Conservation (phyloP, 2,329 filamentous ascomycete species). For the Cordyceps javanica region DNA sequence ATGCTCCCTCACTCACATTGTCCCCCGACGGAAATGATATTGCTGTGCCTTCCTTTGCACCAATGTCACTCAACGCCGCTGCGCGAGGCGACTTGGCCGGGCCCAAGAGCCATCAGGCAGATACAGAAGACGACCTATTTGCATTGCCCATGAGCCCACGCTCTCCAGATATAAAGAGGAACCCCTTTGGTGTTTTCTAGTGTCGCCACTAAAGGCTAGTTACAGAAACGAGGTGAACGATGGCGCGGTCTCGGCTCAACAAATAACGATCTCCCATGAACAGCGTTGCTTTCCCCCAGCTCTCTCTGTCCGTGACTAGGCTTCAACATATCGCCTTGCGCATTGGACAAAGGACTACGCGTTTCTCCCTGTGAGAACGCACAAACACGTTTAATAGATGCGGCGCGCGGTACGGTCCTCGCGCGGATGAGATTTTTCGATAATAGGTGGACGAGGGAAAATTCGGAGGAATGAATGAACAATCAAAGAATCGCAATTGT, state of each 20-base stretch:
- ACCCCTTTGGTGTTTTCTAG: conserved; percentile 61
- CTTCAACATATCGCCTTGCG: not conserved
- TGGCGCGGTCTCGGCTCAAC: not conserved
- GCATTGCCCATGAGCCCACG: conserved; percentile 80
- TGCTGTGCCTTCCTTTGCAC: conserved; percentile 30
- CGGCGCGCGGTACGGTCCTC: not conserved
- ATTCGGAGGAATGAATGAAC: not conserved
- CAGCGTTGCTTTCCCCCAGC: not conserved
- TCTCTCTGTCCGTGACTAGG: not conserved
- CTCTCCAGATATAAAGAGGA: conserved; percentile 78
- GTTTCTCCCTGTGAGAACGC: not conserved
- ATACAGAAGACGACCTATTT: conserved; percentile 71
- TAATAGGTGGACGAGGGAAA: not conserved
- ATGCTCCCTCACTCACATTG: conserved; percentile 28
- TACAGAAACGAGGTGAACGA: not conserved
- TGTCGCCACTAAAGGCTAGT: not conserved
- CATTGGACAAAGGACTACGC: not conserved
- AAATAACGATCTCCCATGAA: conserved; percentile 1
- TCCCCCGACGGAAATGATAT: conserved; percentile 27
- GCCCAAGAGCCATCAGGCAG: conserved; percentile 17
- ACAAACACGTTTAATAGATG: not conserved
- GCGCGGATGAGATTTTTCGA: not conserved
- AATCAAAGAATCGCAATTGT: not conserved
- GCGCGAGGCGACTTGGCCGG: conserved; percentile 20
- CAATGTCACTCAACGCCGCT: conserved; percentile 30